Percentiles rank a stretch among this genome's conserved stretches.
phyloP scores from a whole-genome alignment of 805 yeast genomes.

The Candida ulmi region DNA sequence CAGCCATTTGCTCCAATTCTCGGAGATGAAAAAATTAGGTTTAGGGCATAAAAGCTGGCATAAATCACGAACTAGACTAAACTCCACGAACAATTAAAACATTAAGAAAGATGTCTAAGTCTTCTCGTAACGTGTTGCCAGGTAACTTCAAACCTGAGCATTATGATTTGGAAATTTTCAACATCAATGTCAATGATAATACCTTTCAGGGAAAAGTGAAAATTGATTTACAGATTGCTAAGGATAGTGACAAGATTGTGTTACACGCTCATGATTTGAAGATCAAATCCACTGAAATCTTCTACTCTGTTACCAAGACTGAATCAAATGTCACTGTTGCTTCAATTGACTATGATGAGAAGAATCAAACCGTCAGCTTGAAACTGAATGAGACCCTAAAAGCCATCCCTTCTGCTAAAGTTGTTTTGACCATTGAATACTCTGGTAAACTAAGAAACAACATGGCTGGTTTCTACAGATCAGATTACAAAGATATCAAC shows the following conservation, averaged over 20 bases:
- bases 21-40: too few relatives aligned
- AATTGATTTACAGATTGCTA: slow-evolving; percentile 49
- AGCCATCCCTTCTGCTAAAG: slow-evolving; percentile 30
- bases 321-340: slow-evolving; percentile 15
- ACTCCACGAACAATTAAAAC: too few relatives aligned
- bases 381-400: slow-evolving; percentile 40
- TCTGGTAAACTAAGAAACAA: slow-evolving; percentile 60
- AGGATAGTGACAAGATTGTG: slow-evolving; percentile 37
- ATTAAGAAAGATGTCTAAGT: slow-evolving; percentile 1
- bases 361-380: slow-evolving; percentile 58
- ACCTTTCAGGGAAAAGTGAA: slow-evolving; percentile 50
- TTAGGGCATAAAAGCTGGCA: too few relatives aligned
- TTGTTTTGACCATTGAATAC: slow-evolving; percentile 42
- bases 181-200: slow-evolving; percentile 54
- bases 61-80: too few relatives aligned
- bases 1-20: too few relatives aligned
- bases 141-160: slow-evolving; percentile 62
- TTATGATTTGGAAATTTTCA: slow-evolving; percentile 55
- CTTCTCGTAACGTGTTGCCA: slow-evolving; percentile 45
- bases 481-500: slow-evolving; percentile 50
- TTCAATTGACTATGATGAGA: slow-evolving; percentile 38
- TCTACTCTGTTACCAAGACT: slow-evolving; percentile 30
- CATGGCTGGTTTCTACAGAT: slow-evolving; percentile 79
- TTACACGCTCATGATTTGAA: slow-evolving; percentile 62
- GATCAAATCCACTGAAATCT: slow-evolving; percentile 38